Evolutionary conservation across 495 filamentous ascomycete genomes (phyloP), one percentile per base, ranked within the genome.

Genomic region (Apodospora peruviana): DNA sequence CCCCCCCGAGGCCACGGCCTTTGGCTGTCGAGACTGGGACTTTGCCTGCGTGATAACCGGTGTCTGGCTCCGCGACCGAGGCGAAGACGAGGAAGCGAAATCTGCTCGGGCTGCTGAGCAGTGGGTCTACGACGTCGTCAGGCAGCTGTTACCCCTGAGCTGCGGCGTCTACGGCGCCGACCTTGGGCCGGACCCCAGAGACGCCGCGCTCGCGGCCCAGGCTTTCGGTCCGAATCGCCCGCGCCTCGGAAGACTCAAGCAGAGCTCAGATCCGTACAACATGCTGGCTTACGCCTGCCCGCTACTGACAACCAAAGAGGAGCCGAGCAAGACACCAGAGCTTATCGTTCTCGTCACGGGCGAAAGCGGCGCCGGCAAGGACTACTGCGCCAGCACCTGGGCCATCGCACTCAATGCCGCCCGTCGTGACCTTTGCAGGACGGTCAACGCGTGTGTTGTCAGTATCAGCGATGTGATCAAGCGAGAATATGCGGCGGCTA

Each of bases 41-140:
- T 84, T 76, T 69, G 80, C 82, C 47, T 83, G 80, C 48, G 77
- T 83, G 19, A 50, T 85, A 45, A 83, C 81, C n/a, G 78, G 79
- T 35, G 73, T 83, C 56, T 85, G 81, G 81, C 60, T 64, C 19
- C 74, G 78, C 44, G 67, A 78, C 14, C 63, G 80, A 66, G 78
- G 82, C 65, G 69, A 64, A 7, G 14, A 14, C 14, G 27, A 32
- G 7, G 27, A 32, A 45, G 73, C 69, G n/a, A 64, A 71, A 53
- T 43, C 55, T 14, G 65, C 74, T 56, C 68, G 32, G 58, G 58
- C 64, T 43, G 66, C 66, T 40, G 59, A 77, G 25, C 50, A 41
- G 25, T 85, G 81, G 82, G 81, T 84, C 40, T 85, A 84, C 60
- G 57, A 69, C 5, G 62, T 77, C 52, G 75, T 63, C 48, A 41